Evolutionary conservation across 2,329 filamentous ascomycete genomes (phyloP).

Genomic region (Leptographium wingfieldii): DNA sequence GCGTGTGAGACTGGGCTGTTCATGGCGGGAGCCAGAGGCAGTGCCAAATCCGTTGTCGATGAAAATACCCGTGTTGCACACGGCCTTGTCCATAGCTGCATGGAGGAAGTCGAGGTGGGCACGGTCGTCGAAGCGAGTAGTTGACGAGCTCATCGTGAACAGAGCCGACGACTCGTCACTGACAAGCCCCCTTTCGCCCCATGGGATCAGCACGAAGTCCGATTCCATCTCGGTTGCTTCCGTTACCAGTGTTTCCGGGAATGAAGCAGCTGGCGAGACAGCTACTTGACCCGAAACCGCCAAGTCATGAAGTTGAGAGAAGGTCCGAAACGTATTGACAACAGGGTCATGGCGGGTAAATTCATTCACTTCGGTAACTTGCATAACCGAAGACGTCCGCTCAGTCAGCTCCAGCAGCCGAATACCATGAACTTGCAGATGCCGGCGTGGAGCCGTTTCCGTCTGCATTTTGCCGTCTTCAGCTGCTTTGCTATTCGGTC

Average conservation of each 20-base stretch:
- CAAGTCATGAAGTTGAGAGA: slow-evolving; percentile 73
- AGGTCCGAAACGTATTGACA: slow-evolving; percentile 80
- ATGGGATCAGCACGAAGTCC: slow-evolving; percentile 73
- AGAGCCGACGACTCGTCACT: slow-evolving; percentile 45
- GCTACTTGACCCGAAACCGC: slow-evolving; percentile 71
- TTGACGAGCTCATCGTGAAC: slow-evolving; percentile 27
- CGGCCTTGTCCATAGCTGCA: slow-evolving; percentile 47
- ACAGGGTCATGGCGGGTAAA: slow-evolving; percentile 61
- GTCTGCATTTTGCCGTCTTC: slow-evolving; percentile 19
- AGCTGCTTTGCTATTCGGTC: slow-evolving; percentile 18
- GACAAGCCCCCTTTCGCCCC: slow-evolving; percentile 72
- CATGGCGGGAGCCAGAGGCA: slow-evolving; percentile 16
- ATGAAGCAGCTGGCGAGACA: slow-evolving; percentile 65
- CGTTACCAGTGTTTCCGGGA: slow-evolving; percentile 61
- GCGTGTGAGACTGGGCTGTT: slow-evolving; percentile 29
- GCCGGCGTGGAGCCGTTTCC: slow-evolving; percentile 24
- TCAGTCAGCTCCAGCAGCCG: slow-evolving; percentile 80
- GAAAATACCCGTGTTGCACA: slow-evolving; percentile 63
- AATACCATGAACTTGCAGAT: slow-evolving; percentile 69
- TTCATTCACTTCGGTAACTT: slow-evolving; percentile 71
- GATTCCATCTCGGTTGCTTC: slow-evolving; percentile 58
- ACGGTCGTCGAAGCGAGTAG: slow-evolving; percentile 48
- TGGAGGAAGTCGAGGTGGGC: slow-evolving; percentile 65
- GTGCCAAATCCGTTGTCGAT: slow-evolving; percentile 52
- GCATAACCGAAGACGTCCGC: slow-evolving; percentile 91